phyloP scores from a whole-genome alignment of 306 rosid genomes.

The Bauhinia variegata region DNA sequence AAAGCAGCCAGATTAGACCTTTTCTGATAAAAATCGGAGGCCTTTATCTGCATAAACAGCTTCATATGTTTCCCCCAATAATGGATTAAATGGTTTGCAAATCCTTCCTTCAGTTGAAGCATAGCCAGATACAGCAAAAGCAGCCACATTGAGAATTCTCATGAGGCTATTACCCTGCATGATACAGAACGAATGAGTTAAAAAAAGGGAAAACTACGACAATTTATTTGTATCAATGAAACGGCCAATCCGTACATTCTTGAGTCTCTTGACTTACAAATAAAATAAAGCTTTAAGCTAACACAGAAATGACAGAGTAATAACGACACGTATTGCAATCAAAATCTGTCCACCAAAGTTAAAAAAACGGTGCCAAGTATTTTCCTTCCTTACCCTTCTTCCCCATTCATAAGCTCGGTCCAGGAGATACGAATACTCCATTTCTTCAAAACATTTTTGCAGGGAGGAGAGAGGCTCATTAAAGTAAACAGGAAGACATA shows the following conservation, averaged over 20 bases:
- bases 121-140: slow-evolving; percentile 98
- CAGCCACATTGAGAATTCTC: slow-evolving; percentile 95
- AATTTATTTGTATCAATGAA: slow-evolving; percentile 31
- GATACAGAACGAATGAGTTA: slow-evolving; percentile 26
- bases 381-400: slow-evolving; percentile 64
- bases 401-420: slow-evolving; percentile 99
- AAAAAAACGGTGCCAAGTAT: slow-evolving; percentile 1
- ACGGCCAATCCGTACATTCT: background rate
- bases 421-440: slow-evolving; percentile 91
- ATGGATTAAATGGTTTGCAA: slow-evolving; percentile 97
- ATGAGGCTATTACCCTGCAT: slow-evolving; percentile 91
- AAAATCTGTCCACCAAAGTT: slow-evolving; percentile 2
- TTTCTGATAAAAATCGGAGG: slow-evolving; percentile 92
- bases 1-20: slow-evolving; percentile 63
- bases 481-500: slow-evolving; percentile 97
- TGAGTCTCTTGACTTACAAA: no score
- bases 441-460: slow-evolving; percentile 96
- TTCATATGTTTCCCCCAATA: slow-evolving; percentile 96
- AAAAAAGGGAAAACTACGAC: slow-evolving; percentile 3
- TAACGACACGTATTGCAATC: slow-evolving; percentile 6
- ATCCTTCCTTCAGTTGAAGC: slow-evolving; percentile 97
- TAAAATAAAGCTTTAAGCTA: no score
- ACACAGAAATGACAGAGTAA: slow-evolving; percentile 26
- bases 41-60: slow-evolving; percentile 96
- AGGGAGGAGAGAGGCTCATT: slow-evolving; percentile 97